Base-by-base conservation (phyloP, 345 rosid species). In the Brassica cretica region DNA sequence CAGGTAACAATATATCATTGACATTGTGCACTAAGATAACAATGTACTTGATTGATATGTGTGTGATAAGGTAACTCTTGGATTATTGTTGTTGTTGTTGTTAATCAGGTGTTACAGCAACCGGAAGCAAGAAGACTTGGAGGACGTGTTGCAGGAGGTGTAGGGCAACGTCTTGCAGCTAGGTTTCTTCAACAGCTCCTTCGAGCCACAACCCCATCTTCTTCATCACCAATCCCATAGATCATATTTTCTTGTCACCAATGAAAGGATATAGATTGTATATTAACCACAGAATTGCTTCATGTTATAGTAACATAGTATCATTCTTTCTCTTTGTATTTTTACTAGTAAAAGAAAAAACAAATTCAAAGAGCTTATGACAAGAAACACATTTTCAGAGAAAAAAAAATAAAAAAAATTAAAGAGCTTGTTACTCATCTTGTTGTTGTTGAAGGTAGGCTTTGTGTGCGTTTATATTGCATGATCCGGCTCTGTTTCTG, bases 151-250 rank as follows among this genome's bases (percentile, higher is more conserved):
- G 84, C 87, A 37, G 88, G 93, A 29, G 98, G 97, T 76, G 86
- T 91, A 68, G 87, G 88, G 63, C 98, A 85, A 63, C 98, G 98
- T 33, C 86, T 94, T 51, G 94, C 97, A 9, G 98, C 98, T 21
- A 84, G 98, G 37, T 82, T 94, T 74, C 86, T 94, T 74, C 98
- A 92, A 71, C 98, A 92, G 79, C 78, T 94, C 39, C 93, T 94
- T 15, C 89, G 84, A 71, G 75, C 70, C 37, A 85, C 89, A 24
- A 41, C 87, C 18, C 71, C 84, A 53, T 72, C 92, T 73, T 78
- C 95, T 74, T 78, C 95, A 6, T 5, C 87, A 73, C 78, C 93
- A 41, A 64, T 69, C 53, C 64, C 81, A 62, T 88, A 76, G 80
- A 71, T 27, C 41, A 18, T 72, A n/a, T 39, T 78, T 49, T 46